phyloP scores from a whole-genome alignment of 108 stramenopile genomes.

The Seminavis robusta region DNA sequence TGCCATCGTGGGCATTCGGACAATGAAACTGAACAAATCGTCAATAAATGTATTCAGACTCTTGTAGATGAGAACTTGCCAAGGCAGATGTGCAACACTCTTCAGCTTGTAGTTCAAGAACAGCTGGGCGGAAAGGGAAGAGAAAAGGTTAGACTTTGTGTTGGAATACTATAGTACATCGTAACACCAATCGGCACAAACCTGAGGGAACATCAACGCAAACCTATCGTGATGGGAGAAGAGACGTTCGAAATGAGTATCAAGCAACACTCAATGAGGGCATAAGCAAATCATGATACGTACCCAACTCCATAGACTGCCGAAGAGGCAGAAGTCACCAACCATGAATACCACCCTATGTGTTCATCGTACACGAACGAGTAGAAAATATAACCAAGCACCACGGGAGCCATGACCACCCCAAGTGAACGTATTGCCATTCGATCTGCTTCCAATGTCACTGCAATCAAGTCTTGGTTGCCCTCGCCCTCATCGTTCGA shows the following conservation, averaged over 20 bases:
- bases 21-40: constrained; percentile 95
- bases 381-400: constrained; percentile 67
- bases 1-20: constrained; percentile 97
- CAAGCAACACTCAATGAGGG: too few relatives aligned
- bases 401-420: constrained; percentile 66
- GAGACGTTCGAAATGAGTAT: too few relatives aligned
- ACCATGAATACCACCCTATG: constrained; percentile 88
- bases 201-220: too few relatives aligned
- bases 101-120: constrained; percentile 89
- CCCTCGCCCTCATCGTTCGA: background rate
- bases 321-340: constrained; percentile 81
- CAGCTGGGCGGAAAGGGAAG: too few relatives aligned
- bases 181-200: too few relatives aligned
- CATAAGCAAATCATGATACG: background rate
- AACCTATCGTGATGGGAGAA: too few relatives aligned
- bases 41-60: constrained; percentile 95
- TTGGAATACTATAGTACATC: too few relatives aligned
- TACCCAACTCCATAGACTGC: constrained; percentile 59
- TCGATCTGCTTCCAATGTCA: constrained; percentile 83
- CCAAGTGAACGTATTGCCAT: constrained; percentile 76
- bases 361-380: constrained; percentile 71
- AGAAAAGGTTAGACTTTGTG: too few relatives aligned
- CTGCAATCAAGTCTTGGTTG: constrained; percentile 48
- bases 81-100: constrained; percentile 85
- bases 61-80: constrained; percentile 86